Evolutionary conservation across 73 alveolate genomes (phyloP), one percentile per base, ranked within the genome.

Genomic region (Symbiodinium natans): DNA sequence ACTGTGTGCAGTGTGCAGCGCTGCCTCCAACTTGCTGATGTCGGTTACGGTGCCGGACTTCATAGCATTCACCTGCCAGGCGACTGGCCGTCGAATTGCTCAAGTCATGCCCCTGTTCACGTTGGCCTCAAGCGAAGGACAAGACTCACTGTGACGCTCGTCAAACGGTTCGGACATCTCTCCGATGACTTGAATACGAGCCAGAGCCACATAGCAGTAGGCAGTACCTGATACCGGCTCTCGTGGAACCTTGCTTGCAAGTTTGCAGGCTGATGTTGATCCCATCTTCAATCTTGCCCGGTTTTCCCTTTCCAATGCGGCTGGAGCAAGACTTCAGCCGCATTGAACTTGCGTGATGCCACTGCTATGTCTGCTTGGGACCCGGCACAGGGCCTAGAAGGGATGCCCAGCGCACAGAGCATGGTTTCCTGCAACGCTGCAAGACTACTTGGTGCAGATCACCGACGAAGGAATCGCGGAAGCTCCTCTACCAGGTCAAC

Each of bases 181-280:
- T 36, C 1, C 23, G 71, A 10, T 15, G 71, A 5, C 23, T 8
- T 5, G 71, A 52, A 23, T 39, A 87, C 39, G 3, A 48, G 34
- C 89, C 97, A 39, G 97, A 46, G 52, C 9, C 39, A n/a, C 97
- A 34, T 90, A 90, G 97, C 97, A 90, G 54, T 90, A 90, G 42
- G 97, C 97, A 4, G 97, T 90, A 89, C 97, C 97, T 29, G 97
- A 90, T 68, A 90, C 31, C 0, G 97, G 97, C 80, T 90, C 97
- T 25, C 97, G 33, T 6, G 97, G 97, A 27, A 90, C 97, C 97
- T 90, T 11, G 43, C 86, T n/a, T 2, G 36, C 40, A 8, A 3
- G 29, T n/a, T 59, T 25, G 34, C 33, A 48, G 23, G 17, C 17
- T n/a, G n/a, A n/a, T n/a, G n/a, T n/a, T n/a, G n/a, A n/a, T n/a